Conservation (phyloP, 768 basidiomycete species). For the Lactarius evosmus region DNA sequence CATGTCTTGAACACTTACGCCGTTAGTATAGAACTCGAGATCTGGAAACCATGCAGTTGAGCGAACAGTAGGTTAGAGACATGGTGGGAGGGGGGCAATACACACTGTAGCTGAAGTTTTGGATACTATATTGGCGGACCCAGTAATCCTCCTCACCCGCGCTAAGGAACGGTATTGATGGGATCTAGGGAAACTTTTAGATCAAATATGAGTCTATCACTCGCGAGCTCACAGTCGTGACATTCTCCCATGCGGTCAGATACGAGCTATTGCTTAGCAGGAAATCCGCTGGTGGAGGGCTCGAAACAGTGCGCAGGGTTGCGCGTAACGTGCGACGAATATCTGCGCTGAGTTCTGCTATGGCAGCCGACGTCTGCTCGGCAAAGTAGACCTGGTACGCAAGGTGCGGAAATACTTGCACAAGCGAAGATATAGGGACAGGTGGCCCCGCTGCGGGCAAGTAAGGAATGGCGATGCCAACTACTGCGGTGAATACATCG, state of each 20-base stretch:
- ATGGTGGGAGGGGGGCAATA: conserved; percentile 14
- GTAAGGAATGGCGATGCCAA: conserved; percentile 67
- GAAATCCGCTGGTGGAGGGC: conserved; percentile 55
- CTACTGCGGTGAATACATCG: conserved; percentile 56
- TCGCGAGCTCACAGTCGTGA: conserved; percentile 39
- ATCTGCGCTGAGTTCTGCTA: conserved; percentile 53
- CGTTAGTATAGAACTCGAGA: conserved; percentile 59
- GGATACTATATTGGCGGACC: conserved; percentile 54
- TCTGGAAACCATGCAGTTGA: conserved; percentile 39
- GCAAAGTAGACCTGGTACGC: conserved; percentile 60
- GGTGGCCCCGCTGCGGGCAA: conserved; percentile 47
- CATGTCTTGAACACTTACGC: conserved; percentile 37
- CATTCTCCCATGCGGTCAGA: conserved; percentile 49
- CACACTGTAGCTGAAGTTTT: conserved; percentile 63
- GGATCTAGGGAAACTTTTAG: conserved; percentile 42
- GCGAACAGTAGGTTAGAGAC: neutral
- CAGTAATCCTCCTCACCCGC: conserved; percentile 66
- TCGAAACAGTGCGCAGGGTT: conserved; percentile 49
- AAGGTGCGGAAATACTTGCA: conserved; percentile 46
- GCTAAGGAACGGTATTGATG: conserved; percentile 58
- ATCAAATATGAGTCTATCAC: neutral
- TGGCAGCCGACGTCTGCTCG: conserved; percentile 44
- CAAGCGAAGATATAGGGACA: conserved; percentile 44
- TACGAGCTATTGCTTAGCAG: conserved; percentile 49
- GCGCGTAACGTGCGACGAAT: conserved; percentile 55